Evolutionary conservation across 139 green algal species (phyloP).

Genomic region (Astrephomene gubernaculifera): DNA sequence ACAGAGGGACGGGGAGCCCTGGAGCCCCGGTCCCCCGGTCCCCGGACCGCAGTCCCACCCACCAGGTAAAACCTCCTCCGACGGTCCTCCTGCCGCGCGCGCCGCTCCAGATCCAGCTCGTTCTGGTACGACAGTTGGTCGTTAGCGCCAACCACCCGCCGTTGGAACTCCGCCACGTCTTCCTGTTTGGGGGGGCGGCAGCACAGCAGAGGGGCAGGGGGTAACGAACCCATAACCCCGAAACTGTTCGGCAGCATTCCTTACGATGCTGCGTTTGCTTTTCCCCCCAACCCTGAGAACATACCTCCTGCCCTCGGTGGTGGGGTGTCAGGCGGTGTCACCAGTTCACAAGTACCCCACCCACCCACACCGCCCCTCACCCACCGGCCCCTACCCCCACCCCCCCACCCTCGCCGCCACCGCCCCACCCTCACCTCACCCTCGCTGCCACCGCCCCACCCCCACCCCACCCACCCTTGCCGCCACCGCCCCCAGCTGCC

Average conservation of each 20-base stretch:
- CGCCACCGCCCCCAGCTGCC: slow-evolving; percentile 23
- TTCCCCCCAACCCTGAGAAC: too few species aligned
- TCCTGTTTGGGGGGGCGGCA: too few species aligned
- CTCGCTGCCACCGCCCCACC: not conserved
- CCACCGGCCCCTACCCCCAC: not conserved
- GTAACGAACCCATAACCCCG: too few species aligned
- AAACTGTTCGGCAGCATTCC: too few species aligned
- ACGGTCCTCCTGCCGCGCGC: not conserved
- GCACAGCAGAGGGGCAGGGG: not conserved
- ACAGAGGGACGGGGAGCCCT: not conserved
- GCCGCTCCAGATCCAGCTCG: slow-evolving; percentile 1
- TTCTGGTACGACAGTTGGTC: slow-evolving; percentile 7
- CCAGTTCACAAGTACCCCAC: not conserved
- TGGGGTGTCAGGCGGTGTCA: too few species aligned
- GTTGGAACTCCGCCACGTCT: slow-evolving; percentile 12
- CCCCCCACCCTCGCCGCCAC: not conserved
- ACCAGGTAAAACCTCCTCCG: slow-evolving; percentile 9
- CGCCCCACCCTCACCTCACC: not conserved
- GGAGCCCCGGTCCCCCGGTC: not conserved
- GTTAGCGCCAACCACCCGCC: slow-evolving; percentile 12
- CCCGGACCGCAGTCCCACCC: not conserved
- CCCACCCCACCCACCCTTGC: slow-evolving; percentile 3
- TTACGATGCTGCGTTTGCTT: too few species aligned
- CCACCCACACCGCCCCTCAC: not conserved
- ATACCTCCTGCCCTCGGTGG: too few species aligned